Evolutionary conservation across 1,284 basidiomycete species (phyloP).

Genomic region (Gomphus bonarii): DNA sequence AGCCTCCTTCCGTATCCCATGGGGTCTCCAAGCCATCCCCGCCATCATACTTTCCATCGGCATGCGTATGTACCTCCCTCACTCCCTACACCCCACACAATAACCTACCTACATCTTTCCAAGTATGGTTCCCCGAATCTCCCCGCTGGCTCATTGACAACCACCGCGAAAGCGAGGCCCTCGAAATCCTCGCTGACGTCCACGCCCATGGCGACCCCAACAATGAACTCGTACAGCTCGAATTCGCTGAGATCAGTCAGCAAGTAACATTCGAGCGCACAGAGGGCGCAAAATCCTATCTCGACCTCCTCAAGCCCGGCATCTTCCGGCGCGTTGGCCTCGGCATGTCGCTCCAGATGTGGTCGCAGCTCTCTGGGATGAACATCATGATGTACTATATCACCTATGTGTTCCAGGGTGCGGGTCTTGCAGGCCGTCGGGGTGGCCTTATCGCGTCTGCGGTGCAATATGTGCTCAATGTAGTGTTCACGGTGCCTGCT

Average conservation of each 20-base stretch:
- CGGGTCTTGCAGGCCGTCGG: constrained; percentile 60
- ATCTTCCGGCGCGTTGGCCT: constrained; percentile 49
- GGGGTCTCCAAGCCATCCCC: constrained; percentile 71
- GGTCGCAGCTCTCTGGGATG: constrained; percentile 52
- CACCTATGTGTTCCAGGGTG: constrained; percentile 67
- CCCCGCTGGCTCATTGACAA: constrained; percentile 63
- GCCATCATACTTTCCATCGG: constrained; percentile 58
- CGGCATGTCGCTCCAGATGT: constrained; percentile 50
- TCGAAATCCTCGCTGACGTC: constrained; percentile 68
- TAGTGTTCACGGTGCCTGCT: constrained; percentile 59
- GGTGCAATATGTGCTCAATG: constrained; percentile 72
- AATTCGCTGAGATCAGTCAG: constrained; percentile 70
- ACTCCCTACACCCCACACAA: constrained; percentile 15
- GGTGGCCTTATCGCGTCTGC: constrained; percentile 68
- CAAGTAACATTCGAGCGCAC: constrained; percentile 64
- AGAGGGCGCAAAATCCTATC: constrained; percentile 54
- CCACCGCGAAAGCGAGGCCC: constrained; percentile 54
- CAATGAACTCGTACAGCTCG: constrained; percentile 63
- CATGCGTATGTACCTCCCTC: constrained; percentile 53
- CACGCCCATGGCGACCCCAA: constrained; percentile 62
- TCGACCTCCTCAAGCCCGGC: constrained; percentile 53
- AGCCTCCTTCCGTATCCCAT: constrained; percentile 70
- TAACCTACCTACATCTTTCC: not conserved
- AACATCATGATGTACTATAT: constrained; percentile 75
- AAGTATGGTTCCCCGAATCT: constrained; percentile 17